Evolutionary conservation across 2,329 filamentous ascomycete species (phyloP).

Genomic region (Hymenoscyphus linearis): DNA sequence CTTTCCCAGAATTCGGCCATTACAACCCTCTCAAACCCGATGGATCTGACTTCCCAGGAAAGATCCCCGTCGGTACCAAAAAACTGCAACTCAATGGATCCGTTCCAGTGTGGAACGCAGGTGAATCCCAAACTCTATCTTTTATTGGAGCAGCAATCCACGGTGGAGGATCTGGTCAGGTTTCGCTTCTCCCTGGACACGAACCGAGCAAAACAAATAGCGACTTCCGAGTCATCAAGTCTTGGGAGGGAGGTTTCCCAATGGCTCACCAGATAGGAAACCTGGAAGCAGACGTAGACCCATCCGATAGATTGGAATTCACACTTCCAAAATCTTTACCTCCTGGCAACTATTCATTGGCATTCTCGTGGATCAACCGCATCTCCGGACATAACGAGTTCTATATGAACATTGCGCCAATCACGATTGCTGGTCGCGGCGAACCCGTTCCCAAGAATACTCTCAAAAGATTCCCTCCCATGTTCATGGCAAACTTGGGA

Average conservation of each 20-base stretch:
- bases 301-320: background rate
- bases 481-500: constrained; percentile 6
- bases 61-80: background rate
- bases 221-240: background rate
- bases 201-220: background rate
- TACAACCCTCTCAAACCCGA: background rate
- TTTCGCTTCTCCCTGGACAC: background rate
- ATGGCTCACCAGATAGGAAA: constrained; percentile 1
- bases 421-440: background rate
- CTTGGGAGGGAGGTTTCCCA: constrained; percentile 2
- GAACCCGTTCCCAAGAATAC: background rate
- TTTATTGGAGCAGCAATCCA: background rate
- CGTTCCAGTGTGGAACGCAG: background rate
- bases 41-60: constrained; percentile 1
- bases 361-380: background rate
- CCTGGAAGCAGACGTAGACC: background rate
- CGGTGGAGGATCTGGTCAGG: constrained; percentile 3
- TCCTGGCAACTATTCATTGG: constrained; percentile 1
- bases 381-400: background rate
- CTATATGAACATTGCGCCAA: constrained; percentile 3
- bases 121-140: background rate
- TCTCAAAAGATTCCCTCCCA: background rate
- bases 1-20: background rate
- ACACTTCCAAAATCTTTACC: background rate
- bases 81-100: background rate